Conservation (phyloP, 768 basidiomycete species). For the Phylloporus rhodoxanthus region DNA sequence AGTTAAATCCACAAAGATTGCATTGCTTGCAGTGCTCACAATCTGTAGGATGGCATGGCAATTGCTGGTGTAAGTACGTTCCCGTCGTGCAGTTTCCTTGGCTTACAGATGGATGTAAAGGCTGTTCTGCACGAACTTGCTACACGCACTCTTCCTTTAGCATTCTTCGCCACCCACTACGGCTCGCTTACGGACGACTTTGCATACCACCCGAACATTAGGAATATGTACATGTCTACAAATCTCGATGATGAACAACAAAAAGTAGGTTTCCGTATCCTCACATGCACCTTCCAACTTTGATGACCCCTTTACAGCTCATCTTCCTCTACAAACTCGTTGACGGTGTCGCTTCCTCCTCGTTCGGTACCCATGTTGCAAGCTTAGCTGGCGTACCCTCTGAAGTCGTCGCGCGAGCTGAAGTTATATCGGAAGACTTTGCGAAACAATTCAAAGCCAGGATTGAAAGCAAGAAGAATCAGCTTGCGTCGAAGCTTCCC, state of each 20-base stretch:
- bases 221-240: conserved; percentile 95
- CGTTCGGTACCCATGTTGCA: conserved; percentile 93
- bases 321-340: conserved; percentile 94
- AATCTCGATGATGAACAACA: conserved; percentile 88
- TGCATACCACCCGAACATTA: conserved; percentile 84
- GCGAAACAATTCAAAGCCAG: conserved; percentile 82
- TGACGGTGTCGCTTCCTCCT: conserved; percentile 78
- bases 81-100: background rate
- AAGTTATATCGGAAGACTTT: conserved; percentile 79
- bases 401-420: conserved; percentile 83
- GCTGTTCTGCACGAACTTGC: conserved; percentile 93
- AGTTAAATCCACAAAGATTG: conserved; percentile 17
- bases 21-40: conserved; percentile 11
- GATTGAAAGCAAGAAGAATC: conserved; percentile 52
- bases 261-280: conserved; percentile 46
- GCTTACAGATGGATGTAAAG: conserved; percentile 31
- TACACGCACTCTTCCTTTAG: conserved; percentile 83
- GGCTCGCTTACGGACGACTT: conserved; percentile 94
- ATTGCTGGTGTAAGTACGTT: conserved; percentile 70
- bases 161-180: conserved; percentile 98
- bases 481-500: conserved; percentile 56
- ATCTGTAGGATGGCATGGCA: conserved; percentile 87
- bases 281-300: background rate
- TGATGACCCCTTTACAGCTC: conserved; percentile 42
- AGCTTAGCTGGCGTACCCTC: conserved; percentile 88